A percentile compares a stretch with the other conserved stretches of the same genome.
Conservation (phyloP, 2,329 filamentous ascomycete species). For the Cladophialophora chaetospira region DNA sequence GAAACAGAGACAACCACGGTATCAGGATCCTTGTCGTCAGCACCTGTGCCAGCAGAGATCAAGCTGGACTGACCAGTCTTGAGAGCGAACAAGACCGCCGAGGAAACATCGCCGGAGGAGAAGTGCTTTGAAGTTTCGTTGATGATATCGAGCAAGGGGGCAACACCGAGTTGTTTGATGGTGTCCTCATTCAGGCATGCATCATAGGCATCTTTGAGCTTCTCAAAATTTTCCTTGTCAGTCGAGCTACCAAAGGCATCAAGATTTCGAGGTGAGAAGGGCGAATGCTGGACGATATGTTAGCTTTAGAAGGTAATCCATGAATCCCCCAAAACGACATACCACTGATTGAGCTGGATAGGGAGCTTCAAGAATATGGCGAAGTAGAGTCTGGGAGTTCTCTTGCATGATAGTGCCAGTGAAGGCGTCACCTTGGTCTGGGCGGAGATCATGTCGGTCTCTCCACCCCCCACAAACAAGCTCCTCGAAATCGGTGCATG, state of each 20-base stretch:
- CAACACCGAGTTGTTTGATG: conserved; percentile 57
- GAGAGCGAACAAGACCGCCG: conserved; percentile 41
- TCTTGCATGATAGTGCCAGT: conserved; percentile 64
- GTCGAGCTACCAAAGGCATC: conserved; percentile 20
- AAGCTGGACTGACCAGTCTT: conserved; percentile 42
- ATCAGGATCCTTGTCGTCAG: conserved; percentile 59
- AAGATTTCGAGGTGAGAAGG: conserved; percentile 25
- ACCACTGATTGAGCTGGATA: conserved; percentile 42
- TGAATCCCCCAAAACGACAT: conserved; percentile 38
- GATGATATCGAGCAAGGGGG: conserved; percentile 61
- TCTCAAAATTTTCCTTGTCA: conserved; percentile 62
- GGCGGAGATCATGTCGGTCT: conserved; percentile 63
- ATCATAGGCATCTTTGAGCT: conserved; percentile 65
- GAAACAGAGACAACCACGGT: conserved; percentile 52
- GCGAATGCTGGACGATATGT: conserved; percentile 22
- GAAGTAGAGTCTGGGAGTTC: conserved; percentile 59
- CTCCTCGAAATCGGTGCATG: conserved; percentile 69
- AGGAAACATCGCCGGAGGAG: conserved; percentile 34
- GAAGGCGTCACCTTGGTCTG: conserved; percentile 64
- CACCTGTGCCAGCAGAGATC: conserved; percentile 38
- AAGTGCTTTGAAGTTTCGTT: conserved; percentile 50
- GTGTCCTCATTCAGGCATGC: conserved; percentile 66
- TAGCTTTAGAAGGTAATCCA: conserved; percentile 34
- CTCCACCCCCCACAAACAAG: conserved; percentile 69
- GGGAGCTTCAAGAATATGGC: conserved; percentile 64